Evolutionary conservation across 768 basidiomycete species (phyloP), one percentile per base, ranked within the genome.

Genomic region (Phaffia tasmanica): DNA sequence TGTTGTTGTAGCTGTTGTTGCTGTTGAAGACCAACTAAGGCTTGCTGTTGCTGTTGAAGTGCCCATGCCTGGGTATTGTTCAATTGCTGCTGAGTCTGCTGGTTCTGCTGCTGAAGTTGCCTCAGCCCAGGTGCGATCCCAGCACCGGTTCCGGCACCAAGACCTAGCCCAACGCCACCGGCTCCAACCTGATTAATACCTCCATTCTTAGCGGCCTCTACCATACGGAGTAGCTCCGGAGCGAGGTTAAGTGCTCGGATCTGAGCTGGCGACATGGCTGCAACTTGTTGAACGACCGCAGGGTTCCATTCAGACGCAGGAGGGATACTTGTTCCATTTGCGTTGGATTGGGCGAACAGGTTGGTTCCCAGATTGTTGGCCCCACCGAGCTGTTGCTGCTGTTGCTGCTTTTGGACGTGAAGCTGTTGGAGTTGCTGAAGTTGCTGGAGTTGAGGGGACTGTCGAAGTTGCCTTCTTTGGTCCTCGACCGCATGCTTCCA

Each of bases 1-100:
- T 60, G 14, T 42, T 42, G 35, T 42, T 42, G 35, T 5, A 42
- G 35, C 11, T 42, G 35, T 11, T 42, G 35, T 42, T 42, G 35
- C 35, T 42, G 35, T 42, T 42, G 35, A 5, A 23, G 23, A 30
- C 56, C 18, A 16, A 7, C 56, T 6, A 25, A 23, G 11, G 56
- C 29, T 57, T 55, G 57, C 57, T 59, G 57, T 59, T 65, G 64
- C 57, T 65, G 64, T 59, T 65, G 64, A 23, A 50, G 57, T 25
- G 64, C 57, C 64, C 64, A 65, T 5, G 56, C 56, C n/a, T 59
- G 49, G 23, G 64, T 65, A 7, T 57, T 59, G 27, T 32, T 53
- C 35, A 42, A 42, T 42, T 42, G 35, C 55, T 53, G 51, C 56
- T 64, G 63, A 25, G 50, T 7, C 16, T 63, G 49, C 60, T 57